These are phyloP conservation scores for Bacterosira constricta DNA, from an alignment of 108 stramenopile genomes.

Conservation along the genomic window DNA sequence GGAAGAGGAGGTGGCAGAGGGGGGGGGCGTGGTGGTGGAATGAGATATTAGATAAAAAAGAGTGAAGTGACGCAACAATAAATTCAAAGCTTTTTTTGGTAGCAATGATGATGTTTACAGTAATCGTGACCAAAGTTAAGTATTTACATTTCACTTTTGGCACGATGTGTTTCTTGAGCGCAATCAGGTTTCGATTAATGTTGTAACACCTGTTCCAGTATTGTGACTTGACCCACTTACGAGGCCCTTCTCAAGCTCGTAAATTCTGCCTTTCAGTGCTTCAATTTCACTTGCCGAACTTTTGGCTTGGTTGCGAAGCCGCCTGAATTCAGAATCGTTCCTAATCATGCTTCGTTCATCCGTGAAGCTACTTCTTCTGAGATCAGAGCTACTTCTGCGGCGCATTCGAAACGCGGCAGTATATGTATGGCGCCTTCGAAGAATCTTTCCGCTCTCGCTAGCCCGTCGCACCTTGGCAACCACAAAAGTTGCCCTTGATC, in stretches of 20 bases:
- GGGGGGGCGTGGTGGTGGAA: background rate
- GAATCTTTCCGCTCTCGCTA: background rate
- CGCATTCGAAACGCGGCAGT: background rate
- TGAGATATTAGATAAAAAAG: slow-evolving; percentile 1
- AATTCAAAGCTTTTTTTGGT: no score
- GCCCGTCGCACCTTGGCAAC: background rate
- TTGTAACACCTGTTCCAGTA: background rate
- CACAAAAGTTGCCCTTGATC: background rate
- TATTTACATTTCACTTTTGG: no score
- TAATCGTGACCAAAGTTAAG: no score
- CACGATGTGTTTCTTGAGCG: no score
- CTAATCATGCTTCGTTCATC: background rate
- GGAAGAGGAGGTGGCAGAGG: slow-evolving; percentile 18
- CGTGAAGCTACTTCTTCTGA: background rate
- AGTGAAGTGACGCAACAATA: background rate
- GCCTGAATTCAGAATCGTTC: background rate
- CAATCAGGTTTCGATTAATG: background rate
- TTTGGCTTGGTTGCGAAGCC: background rate
- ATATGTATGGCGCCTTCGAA: background rate
- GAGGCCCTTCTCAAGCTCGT: slow-evolving; percentile 4
- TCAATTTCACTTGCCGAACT: slow-evolving; percentile 17
- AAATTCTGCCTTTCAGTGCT: slow-evolving; percentile 18
- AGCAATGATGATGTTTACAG: no score
- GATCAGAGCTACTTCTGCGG: background rate
- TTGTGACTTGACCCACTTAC: background rate